Base-by-base conservation (phyloP, 305 asterid genomes). In the Plantago coronopus region DNA sequence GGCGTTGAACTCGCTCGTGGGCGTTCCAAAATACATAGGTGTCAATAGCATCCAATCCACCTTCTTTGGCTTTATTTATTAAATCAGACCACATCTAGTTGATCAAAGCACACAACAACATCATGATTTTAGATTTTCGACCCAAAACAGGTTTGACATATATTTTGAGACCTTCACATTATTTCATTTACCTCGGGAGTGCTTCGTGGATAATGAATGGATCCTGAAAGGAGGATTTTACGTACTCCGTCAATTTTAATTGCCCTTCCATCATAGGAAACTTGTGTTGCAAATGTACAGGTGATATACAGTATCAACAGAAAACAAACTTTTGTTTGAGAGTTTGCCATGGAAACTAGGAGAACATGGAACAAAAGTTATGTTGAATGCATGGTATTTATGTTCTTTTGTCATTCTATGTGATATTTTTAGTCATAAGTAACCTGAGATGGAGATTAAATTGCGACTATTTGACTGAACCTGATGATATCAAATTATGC, bases 21-120 rank as follows among this genome's bases (percentile, higher is more conserved):
- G 82, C 87, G 59, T 88, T 88, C 96, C 96, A 88, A 6, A 88
- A 88, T 2, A 88, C 79, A 2, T 88, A 88, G 1, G 96, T 86
- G 66, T 88, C 96, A 16, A 88, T 76, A 0, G 95, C 83, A 64
- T 88, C 85, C 7, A 88, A 15, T 7, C 96, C 94, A 6, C 95
- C 96, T 37, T 67, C 94, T 48, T 86, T 83, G 0, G 90, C 72
- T 77, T 83, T 86, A 64, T 71, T 78, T 2, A 88, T 82, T 79
- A 88, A 74, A 70, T 82, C 91, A 8, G 82, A 78, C 96, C 96
- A 88, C 94, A 88, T 59, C 63, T 59, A 59, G 8, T 48, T 7
- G 37, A 59, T 59, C 20, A 38, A n/a, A n/a, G n/a, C n/a, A n/a
- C n/a, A n/a, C n/a, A 18, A 54, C 16, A 12, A 15, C 37, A n/a